phyloP scores from a whole-genome alignment of 2,329 filamentous ascomycete species.

The Fusarium incarnatum region DNA sequence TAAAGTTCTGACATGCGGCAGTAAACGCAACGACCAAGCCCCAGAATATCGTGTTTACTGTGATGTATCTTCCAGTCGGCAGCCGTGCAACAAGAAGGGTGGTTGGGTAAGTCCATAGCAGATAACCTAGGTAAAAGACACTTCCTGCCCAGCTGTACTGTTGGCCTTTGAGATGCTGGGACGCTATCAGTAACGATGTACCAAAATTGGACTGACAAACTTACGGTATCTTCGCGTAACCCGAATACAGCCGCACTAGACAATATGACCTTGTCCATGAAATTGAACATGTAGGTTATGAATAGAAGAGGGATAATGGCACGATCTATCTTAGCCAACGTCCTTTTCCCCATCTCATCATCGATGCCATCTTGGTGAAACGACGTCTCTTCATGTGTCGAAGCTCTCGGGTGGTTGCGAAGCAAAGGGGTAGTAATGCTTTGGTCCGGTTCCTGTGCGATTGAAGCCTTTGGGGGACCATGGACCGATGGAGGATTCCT shows the following conservation, averaged over 20 bases:
- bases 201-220: neutral
- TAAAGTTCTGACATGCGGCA: constrained; percentile 60
- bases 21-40: constrained; percentile 59
- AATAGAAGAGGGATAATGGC: constrained; percentile 67
- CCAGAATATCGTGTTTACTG: constrained; percentile 63
- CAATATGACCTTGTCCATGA: constrained; percentile 70
- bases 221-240: constrained; percentile 59
- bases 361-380: neutral
- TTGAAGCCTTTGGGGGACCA: neutral
- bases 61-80: constrained; percentile 61
- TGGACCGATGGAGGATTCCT: neutral
- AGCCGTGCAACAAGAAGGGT: constrained; percentile 61
- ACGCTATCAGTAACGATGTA: neutral
- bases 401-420: neutral
- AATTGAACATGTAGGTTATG: constrained; percentile 68
- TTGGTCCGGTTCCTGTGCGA: neutral
- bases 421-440: constrained; percentile 25
- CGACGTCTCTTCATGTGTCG: neutral
- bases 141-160: constrained; percentile 74
- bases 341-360: constrained; percentile 46
- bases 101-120: constrained; percentile 63
- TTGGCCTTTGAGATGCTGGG: constrained; percentile 48
- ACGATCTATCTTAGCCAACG: constrained; percentile 67
- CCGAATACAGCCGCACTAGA: constrained; percentile 69
- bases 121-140: constrained; percentile 58